Evolutionary conservation across 2,329 filamentous ascomycete species (phyloP).

Genomic region (Alternaria arbusti): DNA sequence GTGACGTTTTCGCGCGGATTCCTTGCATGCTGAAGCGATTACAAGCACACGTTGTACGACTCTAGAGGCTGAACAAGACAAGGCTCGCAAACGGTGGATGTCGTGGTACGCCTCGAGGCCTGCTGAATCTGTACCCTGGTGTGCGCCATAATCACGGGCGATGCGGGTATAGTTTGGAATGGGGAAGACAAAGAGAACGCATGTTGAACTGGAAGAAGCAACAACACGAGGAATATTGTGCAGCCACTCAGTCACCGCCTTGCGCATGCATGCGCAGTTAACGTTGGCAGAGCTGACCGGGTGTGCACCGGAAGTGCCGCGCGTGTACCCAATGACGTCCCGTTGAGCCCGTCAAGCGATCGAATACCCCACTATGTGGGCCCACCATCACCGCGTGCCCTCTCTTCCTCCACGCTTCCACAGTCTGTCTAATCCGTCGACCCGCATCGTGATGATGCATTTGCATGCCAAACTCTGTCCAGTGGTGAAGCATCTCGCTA

Average conservation of each 20-base stretch:
- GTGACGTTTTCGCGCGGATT: constrained; percentile 29
- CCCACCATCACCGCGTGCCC: constrained; percentile 12
- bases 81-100: constrained; percentile 32
- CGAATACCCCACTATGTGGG: constrained; percentile 10
- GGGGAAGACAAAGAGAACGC: constrained; percentile 12
- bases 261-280: constrained; percentile 17
- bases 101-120: constrained; percentile 12
- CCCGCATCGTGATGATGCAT: constrained; percentile 2
- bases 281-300: constrained; percentile 21
- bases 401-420: constrained; percentile 9
- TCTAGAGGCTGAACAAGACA: constrained; percentile 35
- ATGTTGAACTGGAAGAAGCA: constrained; percentile 13
- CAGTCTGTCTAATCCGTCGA: constrained; percentile 5
- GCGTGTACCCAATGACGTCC: constrained; percentile 21
- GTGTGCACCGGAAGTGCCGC: constrained; percentile 21
- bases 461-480: background rate
- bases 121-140: constrained; percentile 1
- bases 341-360: constrained; percentile 16
- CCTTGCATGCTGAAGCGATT: constrained; percentile 46
- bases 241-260: constrained; percentile 41
- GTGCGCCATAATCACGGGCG: constrained; percentile 33
- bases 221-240: constrained; percentile 11
- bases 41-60: constrained; percentile 42
- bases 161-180: constrained; percentile 15
- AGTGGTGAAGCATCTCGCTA: background rate